phyloP scores from a whole-genome alignment of 192 early-diverging fungal genomes.

The Coemansia sp. region DNA sequence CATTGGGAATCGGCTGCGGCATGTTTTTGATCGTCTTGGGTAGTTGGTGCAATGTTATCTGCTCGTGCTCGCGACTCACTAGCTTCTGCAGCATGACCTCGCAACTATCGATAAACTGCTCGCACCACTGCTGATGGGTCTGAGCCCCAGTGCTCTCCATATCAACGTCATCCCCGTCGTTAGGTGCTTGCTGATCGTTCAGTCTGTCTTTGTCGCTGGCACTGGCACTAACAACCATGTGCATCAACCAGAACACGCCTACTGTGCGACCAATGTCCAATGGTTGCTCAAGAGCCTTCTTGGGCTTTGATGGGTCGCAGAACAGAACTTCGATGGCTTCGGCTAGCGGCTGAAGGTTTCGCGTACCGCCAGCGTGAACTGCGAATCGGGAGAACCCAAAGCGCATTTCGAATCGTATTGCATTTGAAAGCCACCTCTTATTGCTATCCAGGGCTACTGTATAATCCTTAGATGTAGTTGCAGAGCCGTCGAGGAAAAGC shows the following conservation, averaged over 20 bases:
- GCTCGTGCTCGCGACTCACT: slow-evolving; percentile 37
- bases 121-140: slow-evolving; percentile 3
- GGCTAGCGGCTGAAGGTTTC: slow-evolving; percentile 16
- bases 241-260: slow-evolving; percentile 23
- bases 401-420: slow-evolving; percentile 42
- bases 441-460: background rate
- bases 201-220: background rate
- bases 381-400: slow-evolving; percentile 32
- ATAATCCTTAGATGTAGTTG: background rate
- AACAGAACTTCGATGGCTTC: slow-evolving; percentile 29
- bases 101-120: slow-evolving; percentile 22
- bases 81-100: slow-evolving; percentile 19
- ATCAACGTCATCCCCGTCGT: slow-evolving; percentile 6
- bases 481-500: background rate
- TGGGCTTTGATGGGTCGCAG: slow-evolving; percentile 18
- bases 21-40: slow-evolving; percentile 38
- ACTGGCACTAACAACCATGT: background rate
- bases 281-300: slow-evolving; percentile 23
- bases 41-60: slow-evolving; percentile 32
- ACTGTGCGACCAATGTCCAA: slow-evolving; percentile 31
- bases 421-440: slow-evolving; percentile 24
- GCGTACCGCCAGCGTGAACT: slow-evolving; percentile 12
- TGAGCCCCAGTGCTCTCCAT: slow-evolving; percentile 2
- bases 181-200: background rate
- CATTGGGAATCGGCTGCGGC: slow-evolving; percentile 45